Evolutionary conservation across 164 flowering plant species (phyloP).

Genomic region (Kingdonia uniflora): DNA sequence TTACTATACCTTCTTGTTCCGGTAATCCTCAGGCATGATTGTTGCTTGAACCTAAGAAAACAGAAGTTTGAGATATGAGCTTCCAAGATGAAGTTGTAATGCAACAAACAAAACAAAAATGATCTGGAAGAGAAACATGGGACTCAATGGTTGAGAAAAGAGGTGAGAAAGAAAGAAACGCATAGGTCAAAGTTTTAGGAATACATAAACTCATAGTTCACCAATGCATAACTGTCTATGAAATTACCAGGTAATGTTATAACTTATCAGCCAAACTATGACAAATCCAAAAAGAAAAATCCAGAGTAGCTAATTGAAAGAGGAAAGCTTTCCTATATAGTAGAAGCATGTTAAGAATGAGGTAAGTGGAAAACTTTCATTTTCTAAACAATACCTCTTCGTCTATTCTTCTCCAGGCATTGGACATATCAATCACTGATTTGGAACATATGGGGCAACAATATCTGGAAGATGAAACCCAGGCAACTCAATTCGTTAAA

Average conservation of each 20-base stretch:
- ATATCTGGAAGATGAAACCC: slow-evolving; percentile 33
- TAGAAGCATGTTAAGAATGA: too few relatives aligned
- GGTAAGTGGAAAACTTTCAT: too few relatives aligned
- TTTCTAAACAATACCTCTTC: slow-evolving; percentile 50
- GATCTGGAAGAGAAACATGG: not conserved
- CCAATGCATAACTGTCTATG: too few relatives aligned
- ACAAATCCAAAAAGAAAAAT: too few relatives aligned
- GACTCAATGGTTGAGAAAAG: not conserved
- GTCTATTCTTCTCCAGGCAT: slow-evolving; percentile 65
- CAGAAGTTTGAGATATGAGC: not conserved
- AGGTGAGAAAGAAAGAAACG: not conserved
- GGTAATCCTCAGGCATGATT: slow-evolving; percentile 78
- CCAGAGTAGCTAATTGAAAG: too few relatives aligned
- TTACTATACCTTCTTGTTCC: slow-evolving; percentile 63
- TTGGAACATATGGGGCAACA: slow-evolving; percentile 89
- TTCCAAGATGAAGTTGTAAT: not conserved
- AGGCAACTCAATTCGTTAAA: not conserved
- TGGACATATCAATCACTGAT: slow-evolving; percentile 77
- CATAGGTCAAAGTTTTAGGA: not conserved
- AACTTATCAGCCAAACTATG: too few relatives aligned
- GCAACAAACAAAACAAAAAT: not conserved
- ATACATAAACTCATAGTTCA: not conserved
- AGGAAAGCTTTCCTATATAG: too few relatives aligned
- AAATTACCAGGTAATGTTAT: too few relatives aligned
- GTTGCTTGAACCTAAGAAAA: slow-evolving; percentile 68